Base-by-base conservation (phyloP, 1,284 basidiomycete genomes). In the Coniferiporia weirii region DNA sequence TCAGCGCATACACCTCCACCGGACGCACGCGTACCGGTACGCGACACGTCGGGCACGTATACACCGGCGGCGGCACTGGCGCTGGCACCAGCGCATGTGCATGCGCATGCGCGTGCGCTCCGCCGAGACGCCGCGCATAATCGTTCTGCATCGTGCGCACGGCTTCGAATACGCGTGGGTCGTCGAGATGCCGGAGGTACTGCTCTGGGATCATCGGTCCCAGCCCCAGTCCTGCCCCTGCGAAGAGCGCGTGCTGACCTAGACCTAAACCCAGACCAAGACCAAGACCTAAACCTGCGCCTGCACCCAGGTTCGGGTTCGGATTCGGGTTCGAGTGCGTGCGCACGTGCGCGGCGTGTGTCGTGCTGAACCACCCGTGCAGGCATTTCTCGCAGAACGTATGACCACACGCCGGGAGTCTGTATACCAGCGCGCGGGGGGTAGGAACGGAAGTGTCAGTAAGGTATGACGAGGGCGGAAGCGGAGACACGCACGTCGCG, bases 21-120 rank as follows among this genome's bases (percentile, higher is more conserved):
- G 87, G 87, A 22, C 72, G 75, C 10, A 65, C 72, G 44, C 70
- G 69, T 10, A 85, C 77, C 8, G 67, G 64, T 50, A 75, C 72
- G 47, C 87, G 76, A 64, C 87, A 90, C 3, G 78, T 79, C 1
- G 87, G 87, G 59, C 87, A 90, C 1, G 80, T 81, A 65, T 85
- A 89, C 36, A 75, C 65, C 0, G 83, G 84, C 27, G 5, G 27
- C 27, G 27, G 27, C 27, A 27, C 27, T 3, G 27, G 27, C 2
- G 5, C 27, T 3, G 27, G 27, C 2, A 27, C 27, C 2, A 3
- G 27, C 5, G 27, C 27, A 5, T 27, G 27, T 27, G 27, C 27
- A 5, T 27, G 27, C 5, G 27, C 27, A 5, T 27, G 27, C 5
- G 27, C 27, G 27, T 27, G 27, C 27, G 5, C 27, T 27, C 27